phyloP scores from a whole-genome alignment of 371 early-diverging fungal species.

The Lichtheimia ramosa region DNA sequence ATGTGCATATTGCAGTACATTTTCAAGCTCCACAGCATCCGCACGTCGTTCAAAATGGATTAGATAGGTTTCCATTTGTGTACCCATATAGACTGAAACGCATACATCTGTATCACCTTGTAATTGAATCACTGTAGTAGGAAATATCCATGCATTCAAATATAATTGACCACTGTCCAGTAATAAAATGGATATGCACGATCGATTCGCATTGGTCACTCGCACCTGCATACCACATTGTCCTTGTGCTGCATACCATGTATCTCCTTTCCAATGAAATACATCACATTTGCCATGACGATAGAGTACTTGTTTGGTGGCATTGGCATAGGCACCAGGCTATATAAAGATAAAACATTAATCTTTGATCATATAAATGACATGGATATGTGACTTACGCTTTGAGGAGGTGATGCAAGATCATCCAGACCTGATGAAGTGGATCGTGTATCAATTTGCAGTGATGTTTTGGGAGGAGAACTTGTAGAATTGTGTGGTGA shows the following conservation, averaged over 20 bases:
- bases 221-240: conserved; percentile 36
- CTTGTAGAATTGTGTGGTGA: neutral
- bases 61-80: conserved; percentile 40
- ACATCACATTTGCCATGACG: conserved; percentile 40
- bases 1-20: conserved; percentile 25
- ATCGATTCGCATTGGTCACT: conserved; percentile 31
- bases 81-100: conserved; percentile 36
- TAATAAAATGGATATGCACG: conserved; percentile 37
- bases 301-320: conserved; percentile 29
- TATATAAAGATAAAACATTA: neutral
- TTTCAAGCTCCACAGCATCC: conserved; percentile 26
- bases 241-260: conserved; percentile 47
- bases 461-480: neutral
- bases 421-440: conserved; percentile 11
- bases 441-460: neutral
- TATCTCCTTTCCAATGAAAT: conserved; percentile 46
- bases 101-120: conserved; percentile 42
- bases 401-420: conserved; percentile 32
- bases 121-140: conserved; percentile 31
- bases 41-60: conserved; percentile 35
- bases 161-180: conserved; percentile 36
- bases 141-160: conserved; percentile 47
- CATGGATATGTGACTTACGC: conserved; percentile 14
- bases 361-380: too few species aligned
- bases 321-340: conserved; percentile 23